Base-by-base conservation (phyloP, 2,329 filamentous ascomycete genomes). In the Ilyonectria destructans region DNA sequence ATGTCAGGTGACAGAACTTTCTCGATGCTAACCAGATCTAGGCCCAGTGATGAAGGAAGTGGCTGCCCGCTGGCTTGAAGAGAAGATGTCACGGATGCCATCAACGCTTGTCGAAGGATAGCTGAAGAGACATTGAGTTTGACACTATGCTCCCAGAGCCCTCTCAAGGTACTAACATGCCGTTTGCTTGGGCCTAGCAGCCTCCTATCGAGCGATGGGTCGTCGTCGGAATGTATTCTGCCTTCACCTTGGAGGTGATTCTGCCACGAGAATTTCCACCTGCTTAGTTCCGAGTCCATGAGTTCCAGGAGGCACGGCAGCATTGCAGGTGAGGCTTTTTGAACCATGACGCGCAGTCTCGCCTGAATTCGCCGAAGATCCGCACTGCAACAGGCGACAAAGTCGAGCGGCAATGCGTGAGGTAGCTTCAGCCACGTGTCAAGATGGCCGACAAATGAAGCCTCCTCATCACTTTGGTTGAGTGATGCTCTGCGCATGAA, bases 141-240 rank as follows among this genome's bases (percentile, higher is more conserved):
- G 13, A 70, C 61, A 33, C 68, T 65, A n/a, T 62, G 23, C 46
- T 72, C 68, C 62, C 68, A 72, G n/a, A 72, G 62, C 8, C 59
- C 66, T 21, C 69, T 43, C 3, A 72, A 37, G 10, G 37, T 23
- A 8, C 31, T 54, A 2, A 49, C n/a, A 35, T 65, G 65, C 6
- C n/a, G 12, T 52, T 48, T 68, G 9, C 51, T 51, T 15, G 65
- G 60, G 8, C 55, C n/a, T 12, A 68, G 31, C 23, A 64, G 17
- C n/a, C 45, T 23, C 1, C n/a, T 56, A 43, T 65, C 56, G 12
- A 60, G 8, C 6, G 26, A 31, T 3, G 17, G 19, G 15, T 64
- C 43, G 8, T 37, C 35, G 10, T n/a, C n/a, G n/a, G 35, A 13
- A 37, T 37, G 35, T 13, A 37, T 9, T 29, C 51, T 33, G 21